Base-by-base conservation (phyloP, 108 stramenopile genomes). In the Mediolabrus comicus region DNA sequence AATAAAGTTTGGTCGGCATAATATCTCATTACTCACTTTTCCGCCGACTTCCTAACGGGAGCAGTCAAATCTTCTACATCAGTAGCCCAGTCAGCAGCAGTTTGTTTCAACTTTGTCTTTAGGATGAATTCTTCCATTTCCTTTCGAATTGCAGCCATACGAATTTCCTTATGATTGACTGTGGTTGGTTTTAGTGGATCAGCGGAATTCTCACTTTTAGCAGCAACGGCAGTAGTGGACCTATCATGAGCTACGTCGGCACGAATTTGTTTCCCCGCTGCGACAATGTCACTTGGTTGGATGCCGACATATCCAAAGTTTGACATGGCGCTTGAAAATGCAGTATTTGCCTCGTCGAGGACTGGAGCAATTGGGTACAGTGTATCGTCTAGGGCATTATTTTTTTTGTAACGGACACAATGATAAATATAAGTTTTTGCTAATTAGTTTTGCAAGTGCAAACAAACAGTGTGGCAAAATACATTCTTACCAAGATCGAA, bases 11-110 rank as follows among this genome's bases (percentile, higher is more conserved):
- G 36, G 6, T n/a, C n/a, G n/a, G n/a, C n/a, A n/a, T n/a, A 70
- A 26, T 3, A 31, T 6, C 4, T 32, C 12, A n/a, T 13, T 2
- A 89, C 88, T 77, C 75, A 89, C 86, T 87, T 90, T 65, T 85
- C 79, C 2, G 89, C 89, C 38, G 81, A 79, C 49, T 86, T 74
- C 38, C 77, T 80, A 32, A 94, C 90, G 46, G 87, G 79, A 28
- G 78, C 53, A 34, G 84, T 74, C 32, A 94, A 64, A 66, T 79
- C 69, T 3, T 74, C 78, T 0, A 90, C 89, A 22, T 79, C 83
- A n/a, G 93, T 94, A 17, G 90, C 93, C 93, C 93, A 95, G 72
- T 92, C 90, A 65, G 80, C 78, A 0, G 93, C 93, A 24, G 80
- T 80, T 54, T 84, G 82, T 56, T 87, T 62, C 72, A 95, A 79